Conservation (phyloP, 1,139 yeast genomes). For the Suhomyces atakaporum region DNA sequence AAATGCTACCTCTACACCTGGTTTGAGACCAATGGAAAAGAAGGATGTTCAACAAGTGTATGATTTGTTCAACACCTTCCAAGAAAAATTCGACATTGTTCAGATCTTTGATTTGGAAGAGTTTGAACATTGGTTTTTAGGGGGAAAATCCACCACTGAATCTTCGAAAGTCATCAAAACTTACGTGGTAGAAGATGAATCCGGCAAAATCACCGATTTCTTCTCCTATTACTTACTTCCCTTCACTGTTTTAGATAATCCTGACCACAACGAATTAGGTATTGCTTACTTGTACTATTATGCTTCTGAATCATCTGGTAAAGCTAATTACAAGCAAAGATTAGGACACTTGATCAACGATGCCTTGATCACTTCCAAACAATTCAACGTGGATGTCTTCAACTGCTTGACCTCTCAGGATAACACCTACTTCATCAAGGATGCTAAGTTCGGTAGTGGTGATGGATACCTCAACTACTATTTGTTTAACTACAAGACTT, state of each 20-base stretch:
- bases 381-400: constrained; percentile 78
- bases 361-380: constrained; percentile 75
- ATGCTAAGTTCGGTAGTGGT: constrained; percentile 88
- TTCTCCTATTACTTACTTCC: constrained; percentile 88
- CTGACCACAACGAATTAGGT: constrained; percentile 66
- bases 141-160: constrained; percentile 33
- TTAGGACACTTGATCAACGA: constrained; percentile 65
- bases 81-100: constrained; percentile 67
- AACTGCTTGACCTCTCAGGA: constrained; percentile 92
- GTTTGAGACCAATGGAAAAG: constrained; percentile 63
- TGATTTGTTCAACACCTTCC: constrained; percentile 60
- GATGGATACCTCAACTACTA: constrained; percentile 92
- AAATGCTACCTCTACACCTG: constrained; percentile 52
- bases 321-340: constrained; percentile 51
- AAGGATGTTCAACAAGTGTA: constrained; percentile 68
- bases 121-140: constrained; percentile 78
- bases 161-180: constrained; percentile 62
- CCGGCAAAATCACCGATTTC: constrained; percentile 79
- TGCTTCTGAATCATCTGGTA: constrained; percentile 61
- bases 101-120: constrained; percentile 74
- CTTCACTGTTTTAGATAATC: constrained; percentile 75
- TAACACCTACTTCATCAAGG: constrained; percentile 76
- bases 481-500: constrained; percentile 84
- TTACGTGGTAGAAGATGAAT: constrained; percentile 72
- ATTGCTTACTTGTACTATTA: constrained; percentile 91